These are phyloP conservation scores for Colletotrichum nymphaeae DNA, from an alignment of 2,329 filamentous ascomycete species.

Conservation along the genomic window DNA sequence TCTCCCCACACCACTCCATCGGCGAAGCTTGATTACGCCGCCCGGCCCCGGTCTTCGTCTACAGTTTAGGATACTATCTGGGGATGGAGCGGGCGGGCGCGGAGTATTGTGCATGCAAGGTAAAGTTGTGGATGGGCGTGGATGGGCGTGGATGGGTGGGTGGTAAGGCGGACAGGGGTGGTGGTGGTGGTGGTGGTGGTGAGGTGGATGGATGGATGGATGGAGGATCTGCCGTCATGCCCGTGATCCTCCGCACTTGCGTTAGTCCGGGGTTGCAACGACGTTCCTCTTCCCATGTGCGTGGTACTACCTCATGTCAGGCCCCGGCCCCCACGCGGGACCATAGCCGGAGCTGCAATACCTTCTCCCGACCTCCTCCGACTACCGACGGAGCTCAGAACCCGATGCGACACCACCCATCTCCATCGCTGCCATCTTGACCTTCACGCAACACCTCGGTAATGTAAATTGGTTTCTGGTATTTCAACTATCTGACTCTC, in stretches of 20 bases:
- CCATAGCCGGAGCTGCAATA: not conserved
- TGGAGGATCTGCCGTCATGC: not conserved
- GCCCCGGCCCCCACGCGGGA: not conserved
- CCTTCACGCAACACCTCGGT: not conserved
- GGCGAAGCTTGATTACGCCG: not conserved
- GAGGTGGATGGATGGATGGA: not conserved
- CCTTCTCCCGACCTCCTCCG: not conserved
- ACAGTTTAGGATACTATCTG: not conserved
- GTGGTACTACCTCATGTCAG: not conserved
- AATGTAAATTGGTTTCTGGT: not conserved
- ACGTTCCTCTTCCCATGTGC: not conserved
- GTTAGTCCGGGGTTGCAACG: not conserved
- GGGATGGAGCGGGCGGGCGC: not conserved
- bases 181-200: too few relatives aligned
- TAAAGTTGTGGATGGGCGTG: not conserved
- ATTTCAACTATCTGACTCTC: slow-evolving; percentile 7
- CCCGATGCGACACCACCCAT: too few relatives aligned
- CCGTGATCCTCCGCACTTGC: not conserved
- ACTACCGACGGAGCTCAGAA: not conserved
- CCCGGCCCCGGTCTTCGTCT: not conserved
- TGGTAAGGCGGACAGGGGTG: not conserved
- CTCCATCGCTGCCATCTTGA: not conserved
- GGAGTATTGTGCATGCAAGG: not conserved
- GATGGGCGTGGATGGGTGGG: not conserved
- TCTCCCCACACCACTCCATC: not conserved